Evolutionary conservation across 768 basidiomycete species (phyloP).

Genomic region (Mycena galericulata): DNA sequence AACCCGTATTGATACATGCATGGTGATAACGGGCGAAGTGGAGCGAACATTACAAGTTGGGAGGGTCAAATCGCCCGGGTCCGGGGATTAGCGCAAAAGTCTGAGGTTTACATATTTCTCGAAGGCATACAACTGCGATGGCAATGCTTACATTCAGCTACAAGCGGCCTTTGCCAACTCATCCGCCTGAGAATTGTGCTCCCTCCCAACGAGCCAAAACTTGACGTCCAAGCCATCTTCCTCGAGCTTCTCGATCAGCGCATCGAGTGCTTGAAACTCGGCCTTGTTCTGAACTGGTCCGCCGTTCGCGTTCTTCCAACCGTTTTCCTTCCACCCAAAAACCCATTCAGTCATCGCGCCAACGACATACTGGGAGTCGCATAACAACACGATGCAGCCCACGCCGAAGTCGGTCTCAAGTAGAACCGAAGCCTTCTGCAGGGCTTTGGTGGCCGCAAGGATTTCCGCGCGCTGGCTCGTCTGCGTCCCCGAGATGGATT

Average conservation of each 20-base stretch:
- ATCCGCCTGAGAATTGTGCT: slow-evolving; percentile 25
- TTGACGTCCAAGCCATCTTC: slow-evolving; percentile 31
- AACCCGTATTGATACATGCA: no score
- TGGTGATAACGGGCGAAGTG: no score
- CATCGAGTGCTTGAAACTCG: slow-evolving; percentile 24
- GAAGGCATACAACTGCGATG: no score
- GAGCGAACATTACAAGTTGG: no score
- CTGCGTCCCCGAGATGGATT: slow-evolving; percentile 18
- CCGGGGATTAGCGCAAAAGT: no score
- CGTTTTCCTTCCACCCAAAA: slow-evolving; percentile 31
- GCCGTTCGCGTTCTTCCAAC: slow-evolving; percentile 23
- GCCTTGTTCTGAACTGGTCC: slow-evolving; percentile 22
- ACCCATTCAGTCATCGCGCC: slow-evolving; percentile 33
- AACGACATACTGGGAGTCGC: slow-evolving; percentile 30
- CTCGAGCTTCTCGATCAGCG: slow-evolving; percentile 17
- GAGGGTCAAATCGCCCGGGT: no score
- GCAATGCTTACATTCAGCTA: background rate
- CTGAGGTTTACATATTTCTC: no score
- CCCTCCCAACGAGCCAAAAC: slow-evolving; percentile 31
- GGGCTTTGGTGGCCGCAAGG: slow-evolving; percentile 23
- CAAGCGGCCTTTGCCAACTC: slow-evolving; percentile 20
- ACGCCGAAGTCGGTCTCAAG: slow-evolving; percentile 2
- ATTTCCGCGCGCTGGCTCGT: slow-evolving; percentile 35
- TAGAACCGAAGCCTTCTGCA: slow-evolving; percentile 3
- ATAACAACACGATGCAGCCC: slow-evolving; percentile 19